Evolutionary conservation across 176 grass and related monocot species (phyloP), one percentile per base, ranked within the genome.

Genomic region (Oryza meridionalis): DNA sequence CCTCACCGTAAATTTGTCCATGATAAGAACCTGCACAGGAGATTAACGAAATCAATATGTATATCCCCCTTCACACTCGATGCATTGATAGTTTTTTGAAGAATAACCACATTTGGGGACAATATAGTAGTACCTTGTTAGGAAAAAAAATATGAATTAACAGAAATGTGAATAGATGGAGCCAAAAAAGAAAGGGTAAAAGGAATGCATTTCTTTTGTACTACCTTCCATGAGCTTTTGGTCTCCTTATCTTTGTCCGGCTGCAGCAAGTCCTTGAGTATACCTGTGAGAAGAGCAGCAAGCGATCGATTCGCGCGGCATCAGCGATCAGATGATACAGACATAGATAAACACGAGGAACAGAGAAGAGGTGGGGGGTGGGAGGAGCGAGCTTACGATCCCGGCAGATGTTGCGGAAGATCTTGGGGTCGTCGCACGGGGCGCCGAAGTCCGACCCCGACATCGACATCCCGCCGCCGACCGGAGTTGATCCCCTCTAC

Each of bases 1-100:
- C 79, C 76, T 98, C 65, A 98, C 89, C 0, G 96, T 98, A 73
- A 98, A 87, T 83, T 90, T 98, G 70, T 98, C 96, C 96, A 98
- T 98, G 76, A 98, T 98, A 53, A 98, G 93, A 82, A 98, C 91
- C 96, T 98, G 81, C 55, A 67, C 19, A 66, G 9, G 55, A 70
- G 19, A 61, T 70, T 77, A 69, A 43, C 21, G 25, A 37, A 75
- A 69, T 53, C 45, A 24, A 65, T 19, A 82, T 33, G 14, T 33
- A 67, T 4, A 46, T 76, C 44, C 19, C 11, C 5, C 49, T 15
- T 29, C 3, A 4, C 4, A 66, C 4, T 13, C 4, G 12, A 1
- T 65, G 63, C 35, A 11, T 19, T 42, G 69, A 55, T 44, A 66
- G 32, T 15, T 68, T 9, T 43, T 11, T 10, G 24, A 9, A 19